Conservation (phyloP, 306 rosid species). For the Prunus kanzakura region DNA sequence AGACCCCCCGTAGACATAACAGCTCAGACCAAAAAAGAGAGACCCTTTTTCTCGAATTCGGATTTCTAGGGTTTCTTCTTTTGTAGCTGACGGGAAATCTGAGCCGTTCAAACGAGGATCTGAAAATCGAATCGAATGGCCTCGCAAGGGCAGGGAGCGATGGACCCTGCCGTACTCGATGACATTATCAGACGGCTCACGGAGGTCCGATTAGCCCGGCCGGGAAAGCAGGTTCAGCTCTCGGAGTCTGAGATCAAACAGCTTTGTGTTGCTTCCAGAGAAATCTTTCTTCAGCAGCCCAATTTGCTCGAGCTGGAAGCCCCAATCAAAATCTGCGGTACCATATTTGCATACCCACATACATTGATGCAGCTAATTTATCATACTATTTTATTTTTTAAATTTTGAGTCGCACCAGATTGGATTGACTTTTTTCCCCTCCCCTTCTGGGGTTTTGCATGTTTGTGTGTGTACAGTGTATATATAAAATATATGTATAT, state of each 20-base stretch:
- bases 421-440: not conserved
- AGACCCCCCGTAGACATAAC: constrained; percentile 9
- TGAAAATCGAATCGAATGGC: constrained; percentile 35
- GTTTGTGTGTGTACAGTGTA: not conserved
- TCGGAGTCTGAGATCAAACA: constrained; percentile 94
- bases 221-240: constrained; percentile 86
- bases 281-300: constrained; percentile 74
- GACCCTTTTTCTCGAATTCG: not conserved
- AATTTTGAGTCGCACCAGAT: not conserved
- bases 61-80: constrained; percentile 22
- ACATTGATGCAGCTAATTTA: not conserved
- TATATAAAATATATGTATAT: not conserved
- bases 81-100: not conserved
- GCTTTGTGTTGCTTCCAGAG: constrained; percentile 71
- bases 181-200: constrained; percentile 86
- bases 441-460: not conserved
- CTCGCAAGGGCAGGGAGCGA: constrained; percentile 53
- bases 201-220: constrained; percentile 76
- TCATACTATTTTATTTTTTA: no score
- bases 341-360: not conserved
- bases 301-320: constrained; percentile 96
- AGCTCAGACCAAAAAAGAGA: not conserved
- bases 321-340: constrained; percentile 95
- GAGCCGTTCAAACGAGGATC: constrained; percentile 19
- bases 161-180: constrained; percentile 75